Conservation (phyloP, 2,329 filamentous ascomycete species). For the Microascus cirrosus region DNA sequence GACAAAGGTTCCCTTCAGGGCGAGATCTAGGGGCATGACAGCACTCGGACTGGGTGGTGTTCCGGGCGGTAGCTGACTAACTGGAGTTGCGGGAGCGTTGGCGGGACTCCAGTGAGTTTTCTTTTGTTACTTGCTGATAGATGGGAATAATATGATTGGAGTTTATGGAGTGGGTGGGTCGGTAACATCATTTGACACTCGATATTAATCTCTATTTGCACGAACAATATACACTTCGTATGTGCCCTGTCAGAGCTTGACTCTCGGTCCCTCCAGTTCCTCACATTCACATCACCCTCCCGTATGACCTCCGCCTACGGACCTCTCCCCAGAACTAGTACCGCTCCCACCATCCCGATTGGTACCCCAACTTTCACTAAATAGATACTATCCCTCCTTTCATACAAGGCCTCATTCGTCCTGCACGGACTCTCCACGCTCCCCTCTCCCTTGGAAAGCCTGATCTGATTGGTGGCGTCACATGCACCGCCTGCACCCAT, state of each 20-base stretch:
- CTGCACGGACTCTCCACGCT: conserved; percentile 26
- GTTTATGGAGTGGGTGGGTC: too few species aligned
- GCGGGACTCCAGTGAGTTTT: too few species aligned
- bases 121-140: too few species aligned
- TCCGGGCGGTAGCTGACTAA: too few species aligned
- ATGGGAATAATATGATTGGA: too few species aligned
- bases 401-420: conserved; percentile 15
- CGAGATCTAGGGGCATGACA: too few species aligned
- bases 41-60: too few species aligned
- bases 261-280: background rate
- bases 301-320: background rate
- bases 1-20: conserved; percentile 7
- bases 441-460: conserved; percentile 25
- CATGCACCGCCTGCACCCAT: conserved; percentile 27
- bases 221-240: background rate
- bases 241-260: background rate
- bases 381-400: background rate
- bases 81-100: too few species aligned
- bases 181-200: too few species aligned
- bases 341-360: background rate
- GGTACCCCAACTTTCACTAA: background rate
- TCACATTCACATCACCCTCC: background rate
- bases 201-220: too few species aligned
- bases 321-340: background rate
- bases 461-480: conserved; percentile 23